Evolutionary conservation across 2,329 filamentous ascomycete genomes (phyloP), one percentile per base, ranked within the genome.

Genomic region (Magnaporthiopsis rhizophila): DNA sequence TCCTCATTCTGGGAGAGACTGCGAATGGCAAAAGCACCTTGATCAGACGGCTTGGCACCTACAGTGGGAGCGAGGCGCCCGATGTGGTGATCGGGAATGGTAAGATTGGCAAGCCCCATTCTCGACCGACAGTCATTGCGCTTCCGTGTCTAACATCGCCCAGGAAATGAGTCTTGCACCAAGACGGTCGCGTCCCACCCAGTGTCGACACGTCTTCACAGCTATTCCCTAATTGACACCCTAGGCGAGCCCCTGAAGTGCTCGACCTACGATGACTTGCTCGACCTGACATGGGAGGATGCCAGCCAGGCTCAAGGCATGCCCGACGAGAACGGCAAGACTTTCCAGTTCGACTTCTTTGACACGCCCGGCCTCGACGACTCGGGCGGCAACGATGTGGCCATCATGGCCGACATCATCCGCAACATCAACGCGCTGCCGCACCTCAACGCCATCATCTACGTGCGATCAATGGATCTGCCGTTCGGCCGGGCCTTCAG

Each of bases 391-490:
- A 61, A 61, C 59, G 59, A 61, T 21, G 18, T 61, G 59, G 30
- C 26, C 26, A 61, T 61, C 28, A 61, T 61, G 59, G 34, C 59
- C 15, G 59, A 61, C 12, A 61, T 61, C 30, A 36, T 61, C 32
- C 26, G 30, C 28, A 61, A 24, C n/a, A 38, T 61, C 13, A 26
- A 2, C 34, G 15, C 26, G 5, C 59, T 61, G 11, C n/a, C 59
- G 15, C 59, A 61, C n/a, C 59, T 61, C 18, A 61, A 61, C 30
- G 59, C 59, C 34, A 32, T 61, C 59, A 61, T 61, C 59, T 61
- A 61, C 32, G 59, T 61, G 28, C 28, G 59, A 13, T 61, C 59
- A 12, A 61, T 61, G 18, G 34, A 61, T 6, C n/a, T 3, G 24
- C 59, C 59, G 15, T 61, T 61, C 34, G 59, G 59, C 15, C 26